These are phyloP conservation scores for Plasmodium chabaudi DNA, from an alignment of 169 alveolate species.

Conservation along the genomic window DNA sequence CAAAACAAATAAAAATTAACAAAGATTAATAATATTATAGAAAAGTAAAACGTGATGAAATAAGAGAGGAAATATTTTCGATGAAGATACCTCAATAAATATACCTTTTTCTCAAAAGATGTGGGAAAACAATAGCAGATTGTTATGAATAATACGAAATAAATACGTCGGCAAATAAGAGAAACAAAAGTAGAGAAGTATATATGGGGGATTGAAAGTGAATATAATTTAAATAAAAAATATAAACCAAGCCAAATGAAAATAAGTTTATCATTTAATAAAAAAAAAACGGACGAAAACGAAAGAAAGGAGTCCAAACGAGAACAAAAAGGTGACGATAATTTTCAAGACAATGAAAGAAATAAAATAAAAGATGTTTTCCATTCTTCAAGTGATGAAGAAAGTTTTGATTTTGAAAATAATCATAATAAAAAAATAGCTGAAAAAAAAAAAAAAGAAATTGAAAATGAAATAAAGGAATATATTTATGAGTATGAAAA, in stretches of 20 bases:
- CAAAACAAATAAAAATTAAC: too few relatives aligned
- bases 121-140: too few relatives aligned
- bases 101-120: too few relatives aligned
- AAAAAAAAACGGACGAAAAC: conserved; percentile 11
- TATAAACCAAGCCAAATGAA: conserved; percentile 18
- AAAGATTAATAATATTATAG: too few relatives aligned
- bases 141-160: too few relatives aligned
- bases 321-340: not conserved
- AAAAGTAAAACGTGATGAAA: too few relatives aligned
- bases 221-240: too few relatives aligned
- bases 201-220: too few relatives aligned
- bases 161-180: too few relatives aligned
- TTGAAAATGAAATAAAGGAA: conserved; percentile 50
- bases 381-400: conserved; percentile 42
- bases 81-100: too few relatives aligned
- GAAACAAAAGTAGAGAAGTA: too few relatives aligned
- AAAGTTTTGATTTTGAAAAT: conserved; percentile 33
- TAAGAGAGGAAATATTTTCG: too few relatives aligned
- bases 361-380: conserved; percentile 21
- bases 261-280: conserved; percentile 37
- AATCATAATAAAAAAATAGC: conserved; percentile 34
- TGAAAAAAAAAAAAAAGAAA: conserved; percentile 38
- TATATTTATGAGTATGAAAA: conserved; percentile 56
- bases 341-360: not conserved
- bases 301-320: not conserved